Evolutionary conservation across 805 yeast genomes (phyloP), one percentile per base, ranked within the genome.

Genomic region (Yarrowia sp.): DNA sequence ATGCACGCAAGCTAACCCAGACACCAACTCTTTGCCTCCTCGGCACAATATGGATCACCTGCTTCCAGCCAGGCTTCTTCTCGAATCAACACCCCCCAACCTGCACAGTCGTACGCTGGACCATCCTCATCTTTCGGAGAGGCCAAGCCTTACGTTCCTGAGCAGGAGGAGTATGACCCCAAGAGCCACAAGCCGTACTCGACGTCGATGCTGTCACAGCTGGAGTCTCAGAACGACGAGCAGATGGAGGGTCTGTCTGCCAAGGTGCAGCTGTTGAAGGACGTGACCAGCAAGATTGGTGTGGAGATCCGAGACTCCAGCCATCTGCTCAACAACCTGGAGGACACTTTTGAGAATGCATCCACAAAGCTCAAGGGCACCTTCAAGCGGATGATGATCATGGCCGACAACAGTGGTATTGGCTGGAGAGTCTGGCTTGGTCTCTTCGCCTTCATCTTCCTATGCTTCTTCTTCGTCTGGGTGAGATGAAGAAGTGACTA

Each of bases 211-310:
- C 70, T 86, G 69, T 81, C 87, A 21, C 85, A 83, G 66, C 72
- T 88, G 56, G 92, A 88, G 72, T 79, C 87, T 3, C 92, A 88
- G 71, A 82, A 82, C 67, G 89, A 85, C 36, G 87, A 84, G 65
- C 84, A 85, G 62, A 72, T 84, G 68, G 78, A 80, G 22, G 75
- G 80, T 1, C 82, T 88, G 81, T 78, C 82, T 35, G 79, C 81
- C 41, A 85, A 83, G 68, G 80, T 88, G 21, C 75, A 78, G 56
- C 78, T 83, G 30, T 75, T 88, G 64, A 87, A 86, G 71, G 81
- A 81, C 52, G 76, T 75, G 44, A 65, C 76, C 64, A 54, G 26
- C 32, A 51, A 24, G 62, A 87, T 87, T 82, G 90, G 90, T 16
- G 85, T 82, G 66, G 89, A 87, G 71, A 88, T 87, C 43, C 79